Evolutionary conservation across 345 rosid species (phyloP), one percentile per base, ranked within the genome.

Genomic region (Limnanthes douglasii): DNA sequence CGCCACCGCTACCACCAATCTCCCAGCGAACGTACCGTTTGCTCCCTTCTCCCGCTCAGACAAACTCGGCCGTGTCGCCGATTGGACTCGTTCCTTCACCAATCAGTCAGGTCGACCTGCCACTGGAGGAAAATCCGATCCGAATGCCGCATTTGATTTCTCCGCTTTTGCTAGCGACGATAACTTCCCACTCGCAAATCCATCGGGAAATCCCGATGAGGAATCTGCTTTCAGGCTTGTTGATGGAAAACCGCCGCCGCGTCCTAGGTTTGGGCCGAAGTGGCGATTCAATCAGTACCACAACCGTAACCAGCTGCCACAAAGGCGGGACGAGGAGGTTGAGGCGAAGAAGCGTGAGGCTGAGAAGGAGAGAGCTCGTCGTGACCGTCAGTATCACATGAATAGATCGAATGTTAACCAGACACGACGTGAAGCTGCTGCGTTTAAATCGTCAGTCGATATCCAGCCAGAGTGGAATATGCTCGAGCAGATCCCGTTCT

Each of bases 391-490:
- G 9, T 90, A 70, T 40, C 62, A 84, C 23, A 63, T 51, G 9
- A 90, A 77, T 28, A 67, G 96, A 1, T 64, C 75, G 11, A 78
- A 81, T 6, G 74, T 69, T 33, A 60, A 73, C 31, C 81, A 72
- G 20, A 53, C 57, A 9, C 94, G 99, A 5, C 76, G 98, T 2
- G 98, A 90, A 56, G 86, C 95, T 0, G 93, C 95, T 0, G 72
- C 64, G 1, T 81, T 75, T 28, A 90, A 81, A 31, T 84, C 93
- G 0, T 84, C 96, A 0, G 96, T 90, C 28, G 98, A 84, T 39
- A 90, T 90, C 21, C 96, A 90, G 35, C 96, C 98, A 0, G 98
- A 90, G 26, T 90, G 98, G 98, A 80, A 85, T 45, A 84, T 90
- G 99, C 80, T 80, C 2, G 96, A 90, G 22, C 94, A 85, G 77